Base-by-base conservation (phyloP, 2,329 filamentous ascomycete species). In the Aspergillus phoenicis region DNA sequence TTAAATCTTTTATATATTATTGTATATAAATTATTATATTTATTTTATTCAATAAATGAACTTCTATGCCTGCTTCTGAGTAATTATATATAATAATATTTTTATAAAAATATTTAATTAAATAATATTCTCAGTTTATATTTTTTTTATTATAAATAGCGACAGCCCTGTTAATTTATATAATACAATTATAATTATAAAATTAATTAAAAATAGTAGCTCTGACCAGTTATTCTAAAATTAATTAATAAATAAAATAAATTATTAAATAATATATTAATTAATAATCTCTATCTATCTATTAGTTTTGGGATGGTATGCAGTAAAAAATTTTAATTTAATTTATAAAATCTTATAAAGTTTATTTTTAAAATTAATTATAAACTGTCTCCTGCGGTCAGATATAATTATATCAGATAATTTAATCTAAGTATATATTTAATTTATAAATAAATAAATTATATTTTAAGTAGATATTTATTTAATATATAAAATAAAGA, bases 181-280 rank as follows among this genome's bases (percentile, higher is more conserved):
- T 1, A 3, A 1, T 1, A 39, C 1, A 8, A 2, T 0, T 6
- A 6, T 17, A 39, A 2, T 7, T n/a, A 17, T 17, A 17, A 39
- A 39, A 17, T 30, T 30, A 30, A 30, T 30, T 10, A 39, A 39
- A 7, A 8, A 39, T 39, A 39, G 15, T n/a, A 39, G 2, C 5
- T 39, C 5, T 17, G 6, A 39, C 1, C 2, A 39, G 2, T 39
- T 17, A 39, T 39, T 17, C 0, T 39, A 2, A 8, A 7, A 39
- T 8, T 39, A 39, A 6, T 39, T 39, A n/a, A 39, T 39, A n/a
- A 39, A 39, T 3, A n/a, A 2, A 3, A 30, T 30, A 30, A 30
- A 3, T 3, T 30, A 1, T 10, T 30, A 10, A 1, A 30, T 10
- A 8, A 10, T 30, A 30, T 10, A 30, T 10, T 30, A 10, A 2